These are phyloP conservation scores for Botrytis aclada DNA, from an alignment of 2,329 filamentous ascomycete species.

Conservation along the genomic window DNA sequence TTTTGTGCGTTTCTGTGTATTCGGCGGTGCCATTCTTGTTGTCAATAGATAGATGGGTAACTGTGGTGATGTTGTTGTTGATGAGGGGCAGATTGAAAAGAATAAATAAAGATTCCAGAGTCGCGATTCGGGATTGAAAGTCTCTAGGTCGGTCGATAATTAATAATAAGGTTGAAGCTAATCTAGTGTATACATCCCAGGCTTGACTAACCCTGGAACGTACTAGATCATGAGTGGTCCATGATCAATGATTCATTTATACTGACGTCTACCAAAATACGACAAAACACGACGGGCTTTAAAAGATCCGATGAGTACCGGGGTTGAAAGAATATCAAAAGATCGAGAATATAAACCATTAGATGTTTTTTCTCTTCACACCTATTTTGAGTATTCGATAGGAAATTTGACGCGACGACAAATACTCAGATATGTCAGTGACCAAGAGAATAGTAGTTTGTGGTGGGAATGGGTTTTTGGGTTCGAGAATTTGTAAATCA, in stretches of 20 bases:
- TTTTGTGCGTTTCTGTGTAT: slow-evolving; percentile 60
- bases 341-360: neutral
- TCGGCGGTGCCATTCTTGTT: slow-evolving; percentile 51
- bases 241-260: slow-evolving; percentile 7
- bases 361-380: no score
- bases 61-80: neutral
- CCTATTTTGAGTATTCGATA: neutral
- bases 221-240: slow-evolving; percentile 18
- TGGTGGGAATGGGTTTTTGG: slow-evolving; percentile 90
- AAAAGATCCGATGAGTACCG: neutral
- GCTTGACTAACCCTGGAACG: neutral
- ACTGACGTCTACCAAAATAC: slow-evolving; percentile 6
- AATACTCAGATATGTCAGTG: slow-evolving; percentile 20
- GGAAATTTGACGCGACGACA: neutral
- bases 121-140: neutral
- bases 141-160: neutral
- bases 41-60: neutral
- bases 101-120: neutral
- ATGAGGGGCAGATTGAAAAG: slow-evolving; percentile 6
- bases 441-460: slow-evolving; percentile 83
- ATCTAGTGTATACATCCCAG: neutral
- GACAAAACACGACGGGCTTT: neutral
- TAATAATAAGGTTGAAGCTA: slow-evolving; percentile 20
- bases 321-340: neutral
- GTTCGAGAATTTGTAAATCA: slow-evolving; percentile 84